Evolutionary conservation across 176 grass and related monocot species (phyloP).

Genomic region (Aegilops sharonensis): DNA sequence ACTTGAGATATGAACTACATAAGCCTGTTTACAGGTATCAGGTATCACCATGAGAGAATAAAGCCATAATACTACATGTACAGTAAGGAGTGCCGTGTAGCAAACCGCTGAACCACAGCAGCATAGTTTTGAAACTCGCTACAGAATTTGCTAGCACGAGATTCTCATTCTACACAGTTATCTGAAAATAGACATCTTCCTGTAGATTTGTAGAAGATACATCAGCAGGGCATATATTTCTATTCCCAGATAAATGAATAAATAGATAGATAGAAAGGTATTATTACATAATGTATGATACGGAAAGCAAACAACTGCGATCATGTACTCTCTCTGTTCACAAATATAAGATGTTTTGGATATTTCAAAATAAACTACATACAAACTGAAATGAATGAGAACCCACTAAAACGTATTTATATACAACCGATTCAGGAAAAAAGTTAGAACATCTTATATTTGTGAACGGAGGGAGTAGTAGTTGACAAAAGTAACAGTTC

Average conservation of each 20-base stretch:
- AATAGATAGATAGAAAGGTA: too few relatives aligned
- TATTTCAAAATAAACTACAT: too few relatives aligned
- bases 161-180: not conserved
- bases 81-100: not conserved
- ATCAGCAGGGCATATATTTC: too few relatives aligned
- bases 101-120: not conserved
- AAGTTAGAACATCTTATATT: not conserved
- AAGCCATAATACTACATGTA: not conserved
- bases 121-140: not conserved
- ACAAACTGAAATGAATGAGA: too few relatives aligned
- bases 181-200: not conserved
- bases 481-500: too few relatives aligned
- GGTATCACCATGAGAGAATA: not conserved
- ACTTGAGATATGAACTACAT: slow-evolving; percentile 5
- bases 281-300: too few relatives aligned
- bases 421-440: too few relatives aligned
- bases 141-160: not conserved
- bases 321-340: too few relatives aligned
- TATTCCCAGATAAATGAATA: too few relatives aligned
- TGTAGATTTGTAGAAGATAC: not conserved
- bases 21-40: not conserved
- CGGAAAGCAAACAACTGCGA: too few relatives aligned
- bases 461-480: not conserved
- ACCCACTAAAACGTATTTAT: too few relatives aligned
- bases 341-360: too few relatives aligned